Evolutionary conservation across 1,284 basidiomycete species (phyloP).

Genomic region (Puccinia hordei): DNA sequence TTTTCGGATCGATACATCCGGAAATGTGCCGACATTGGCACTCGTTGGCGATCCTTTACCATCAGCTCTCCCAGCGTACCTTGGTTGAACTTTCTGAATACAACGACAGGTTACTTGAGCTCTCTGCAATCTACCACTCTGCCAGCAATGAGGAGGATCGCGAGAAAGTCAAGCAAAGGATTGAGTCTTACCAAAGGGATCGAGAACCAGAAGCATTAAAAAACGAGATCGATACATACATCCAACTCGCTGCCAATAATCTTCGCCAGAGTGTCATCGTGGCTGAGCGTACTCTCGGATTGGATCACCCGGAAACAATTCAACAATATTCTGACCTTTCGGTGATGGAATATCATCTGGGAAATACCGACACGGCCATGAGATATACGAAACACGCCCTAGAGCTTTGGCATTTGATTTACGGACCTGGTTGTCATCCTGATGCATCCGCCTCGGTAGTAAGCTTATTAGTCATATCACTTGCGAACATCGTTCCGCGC

Average conservation of each 20-base stretch:
- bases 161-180: slow-evolving; percentile 51
- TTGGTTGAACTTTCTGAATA: slow-evolving; percentile 53
- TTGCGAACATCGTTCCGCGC: background rate
- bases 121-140: slow-evolving; percentile 45
- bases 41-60: slow-evolving; percentile 53
- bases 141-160: slow-evolving; percentile 48
- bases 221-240: slow-evolving; percentile 58
- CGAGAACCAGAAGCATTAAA: slow-evolving; percentile 53
- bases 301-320: slow-evolving; percentile 65
- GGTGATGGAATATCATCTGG: slow-evolving; percentile 62
- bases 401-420: slow-evolving; percentile 63
- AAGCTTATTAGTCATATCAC: slow-evolving; percentile 1
- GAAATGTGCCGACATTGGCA: slow-evolving; percentile 62
- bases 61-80: slow-evolving; percentile 52
- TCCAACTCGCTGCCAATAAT: slow-evolving; percentile 63
- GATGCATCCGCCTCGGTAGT: slow-evolving; percentile 43
- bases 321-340: slow-evolving; percentile 66
- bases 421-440: slow-evolving; percentile 59
- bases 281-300: slow-evolving; percentile 64
- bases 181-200: slow-evolving; percentile 51
- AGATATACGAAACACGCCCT: slow-evolving; percentile 64
- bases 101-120: slow-evolving; percentile 39
- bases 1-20: slow-evolving; percentile 66
- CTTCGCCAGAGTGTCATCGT: slow-evolving; percentile 66
- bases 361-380: slow-evolving; percentile 61